A percentile compares a stretch with the other conserved stretches of the same genome.
phyloP scores from a whole-genome alignment of 441 rosid species.

The Pelargonium cotyledonis region DNA sequence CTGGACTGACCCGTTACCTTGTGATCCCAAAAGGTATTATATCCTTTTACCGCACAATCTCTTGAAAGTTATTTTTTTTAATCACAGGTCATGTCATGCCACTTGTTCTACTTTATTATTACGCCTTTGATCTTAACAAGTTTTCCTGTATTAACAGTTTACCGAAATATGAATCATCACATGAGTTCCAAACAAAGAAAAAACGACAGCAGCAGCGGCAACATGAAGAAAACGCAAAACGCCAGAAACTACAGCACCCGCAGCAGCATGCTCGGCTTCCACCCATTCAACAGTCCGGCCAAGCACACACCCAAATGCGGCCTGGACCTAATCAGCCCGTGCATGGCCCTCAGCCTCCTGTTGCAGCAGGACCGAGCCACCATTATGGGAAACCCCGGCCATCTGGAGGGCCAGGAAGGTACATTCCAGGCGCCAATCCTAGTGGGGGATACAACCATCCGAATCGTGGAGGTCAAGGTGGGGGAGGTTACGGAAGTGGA shows the following conservation, averaged over 20 bases:
- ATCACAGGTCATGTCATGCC: neutral
- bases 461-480: constrained; percentile 28
- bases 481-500: constrained; percentile 40
- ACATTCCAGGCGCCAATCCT: constrained; percentile 24
- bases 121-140: neutral
- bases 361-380: constrained; percentile 57
- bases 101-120: too few relatives aligned
- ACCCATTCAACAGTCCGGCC: constrained; percentile 79
- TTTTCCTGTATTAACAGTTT: constrained; percentile 38
- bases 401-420: constrained; percentile 62
- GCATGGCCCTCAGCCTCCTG: constrained; percentile 55
- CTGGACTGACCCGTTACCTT: constrained; percentile 95
- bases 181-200: constrained; percentile 97
- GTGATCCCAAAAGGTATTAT: constrained; percentile 82
- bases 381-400: constrained; percentile 56
- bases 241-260: constrained; percentile 81
- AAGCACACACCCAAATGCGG: constrained; percentile 55
- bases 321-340: constrained; percentile 72
- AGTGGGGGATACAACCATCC: constrained; percentile 57
- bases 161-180: constrained; percentile 92
- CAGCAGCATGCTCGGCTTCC: constrained; percentile 76
- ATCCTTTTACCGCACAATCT: neutral
- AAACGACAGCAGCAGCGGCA: constrained; percentile 79
- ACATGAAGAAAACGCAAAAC: constrained; percentile 71
- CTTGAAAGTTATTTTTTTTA: neutral